Conservation (phyloP, 1,284 basidiomycete genomes). For the Cutaneotrichosporon arboriforme region DNA sequence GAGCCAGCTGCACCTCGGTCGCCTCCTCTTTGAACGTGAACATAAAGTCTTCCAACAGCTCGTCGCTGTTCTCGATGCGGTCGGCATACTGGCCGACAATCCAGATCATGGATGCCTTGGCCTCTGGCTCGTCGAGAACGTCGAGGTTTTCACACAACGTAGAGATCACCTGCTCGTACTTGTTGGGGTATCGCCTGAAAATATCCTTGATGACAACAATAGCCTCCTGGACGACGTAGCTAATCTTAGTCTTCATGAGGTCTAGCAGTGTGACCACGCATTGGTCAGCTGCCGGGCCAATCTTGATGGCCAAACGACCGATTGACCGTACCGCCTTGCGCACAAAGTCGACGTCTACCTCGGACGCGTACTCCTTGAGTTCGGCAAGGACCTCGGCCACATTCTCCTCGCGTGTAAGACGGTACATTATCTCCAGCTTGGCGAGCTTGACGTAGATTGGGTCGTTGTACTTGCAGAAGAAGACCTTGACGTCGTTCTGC, state of each 20-base stretch:
- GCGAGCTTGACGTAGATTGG: conserved; percentile 97
- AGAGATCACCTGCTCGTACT: conserved; percentile 94
- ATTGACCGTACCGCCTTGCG: conserved; percentile 90
- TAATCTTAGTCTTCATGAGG: conserved; percentile 84
- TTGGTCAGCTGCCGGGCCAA: conserved; percentile 83
- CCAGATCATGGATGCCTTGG: conserved; percentile 97
- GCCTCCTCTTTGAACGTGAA: conserved; percentile 91
- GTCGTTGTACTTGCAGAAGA: conserved; percentile 99
- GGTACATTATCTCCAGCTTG: conserved; percentile 98
- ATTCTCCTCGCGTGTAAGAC: conserved; percentile 83
- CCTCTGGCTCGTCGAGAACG: conserved; percentile 95
- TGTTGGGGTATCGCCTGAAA: conserved; percentile 95
- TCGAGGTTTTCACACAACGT: conserved; percentile 92
- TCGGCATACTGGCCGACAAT: conserved; percentile 97
- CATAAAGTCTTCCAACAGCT: conserved; percentile 82
- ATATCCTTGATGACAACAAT: conserved; percentile 99
- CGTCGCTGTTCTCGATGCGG: conserved; percentile 93
- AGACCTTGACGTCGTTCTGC: conserved; percentile 93
- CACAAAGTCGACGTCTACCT: conserved; percentile 98
- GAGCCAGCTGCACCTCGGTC: conserved; percentile 88
- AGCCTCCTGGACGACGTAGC: conserved; percentile 96
- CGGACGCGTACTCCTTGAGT: conserved; percentile 95
- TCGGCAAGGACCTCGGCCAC: conserved; percentile 92
- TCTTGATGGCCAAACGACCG: conserved; percentile 93
- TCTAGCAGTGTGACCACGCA: conserved; percentile 91